phyloP scores from a whole-genome alignment of 1,139 yeast species.

The Yamadazyma buinensis region DNA sequence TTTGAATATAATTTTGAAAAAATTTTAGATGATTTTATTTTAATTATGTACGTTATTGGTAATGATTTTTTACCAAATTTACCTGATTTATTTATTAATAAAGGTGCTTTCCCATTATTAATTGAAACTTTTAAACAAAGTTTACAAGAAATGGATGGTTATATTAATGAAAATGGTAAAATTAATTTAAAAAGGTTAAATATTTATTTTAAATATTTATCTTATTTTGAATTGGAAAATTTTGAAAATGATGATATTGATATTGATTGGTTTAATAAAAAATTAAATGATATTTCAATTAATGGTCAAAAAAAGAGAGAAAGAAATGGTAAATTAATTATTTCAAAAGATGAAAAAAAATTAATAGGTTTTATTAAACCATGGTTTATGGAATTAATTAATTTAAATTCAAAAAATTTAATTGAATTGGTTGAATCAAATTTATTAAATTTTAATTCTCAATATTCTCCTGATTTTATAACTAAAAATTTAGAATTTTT shows the following conservation, averaged over 20 bases:
- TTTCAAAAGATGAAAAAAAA: constrained; percentile 72
- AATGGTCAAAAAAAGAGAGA: constrained; percentile 68
- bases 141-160: constrained; percentile 72
- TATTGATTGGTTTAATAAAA: constrained; percentile 86
- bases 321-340: constrained; percentile 59
- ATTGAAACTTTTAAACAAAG: constrained; percentile 84
- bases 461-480: constrained; percentile 42
- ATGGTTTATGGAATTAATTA: constrained; percentile 54
- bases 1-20: constrained; percentile 86
- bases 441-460: constrained; percentile 23
- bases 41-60: constrained; percentile 92
- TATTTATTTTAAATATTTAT: constrained; percentile 66
- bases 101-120: constrained; percentile 92
- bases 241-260: constrained; percentile 82
- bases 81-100: constrained; percentile 89
- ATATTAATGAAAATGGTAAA: constrained; percentile 76
- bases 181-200: constrained; percentile 72
- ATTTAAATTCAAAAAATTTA: constrained; percentile 26
- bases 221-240: constrained; percentile 73
- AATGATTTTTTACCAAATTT: constrained; percentile 98
- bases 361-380: constrained; percentile 59
- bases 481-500: constrained; percentile 54
- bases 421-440: constrained; percentile 37
- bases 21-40: constrained; percentile 85
- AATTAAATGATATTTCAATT: constrained; percentile 73